Conservation (phyloP, 2,329 filamentous ascomycete species). For the Neonectria hederae region DNA sequence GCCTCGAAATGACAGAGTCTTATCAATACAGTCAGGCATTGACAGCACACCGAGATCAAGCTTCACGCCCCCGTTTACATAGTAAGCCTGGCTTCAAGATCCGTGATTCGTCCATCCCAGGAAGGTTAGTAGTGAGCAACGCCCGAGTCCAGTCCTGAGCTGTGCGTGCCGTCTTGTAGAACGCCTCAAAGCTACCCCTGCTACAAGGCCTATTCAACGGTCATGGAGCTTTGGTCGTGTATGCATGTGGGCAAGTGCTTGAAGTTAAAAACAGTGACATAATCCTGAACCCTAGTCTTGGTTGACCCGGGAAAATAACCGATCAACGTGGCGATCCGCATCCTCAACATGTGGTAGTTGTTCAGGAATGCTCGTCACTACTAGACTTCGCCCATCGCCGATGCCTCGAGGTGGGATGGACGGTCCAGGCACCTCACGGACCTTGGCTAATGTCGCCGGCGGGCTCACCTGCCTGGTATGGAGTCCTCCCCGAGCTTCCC, state of each 20-base stretch:
- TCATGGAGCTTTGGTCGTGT: not conserved
- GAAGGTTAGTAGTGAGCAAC: constrained; percentile 13
- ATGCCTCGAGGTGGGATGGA: not conserved
- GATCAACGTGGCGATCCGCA: constrained; percentile 6
- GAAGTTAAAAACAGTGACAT: not conserved
- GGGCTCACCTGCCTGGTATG: constrained; percentile 15
- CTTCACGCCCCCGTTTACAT: not conserved
- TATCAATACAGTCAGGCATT: not conserved
- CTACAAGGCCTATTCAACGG: not conserved
- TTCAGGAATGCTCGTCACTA: constrained; percentile 9
- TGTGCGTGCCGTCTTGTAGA: constrained; percentile 6
- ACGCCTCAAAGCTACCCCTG: constrained; percentile 9
- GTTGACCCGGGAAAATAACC: constrained; percentile 10
- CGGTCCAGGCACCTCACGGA: not conserved
- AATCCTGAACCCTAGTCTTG: not conserved
- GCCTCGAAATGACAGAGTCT: not conserved
- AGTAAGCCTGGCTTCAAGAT: constrained; percentile 14
- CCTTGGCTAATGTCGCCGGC: not conserved
- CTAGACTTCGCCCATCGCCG: not conserved
- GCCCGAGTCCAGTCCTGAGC: not conserved
- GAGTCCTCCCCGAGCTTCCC: constrained; percentile 7
- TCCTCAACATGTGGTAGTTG: not conserved
- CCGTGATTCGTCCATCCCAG: constrained; percentile 7
- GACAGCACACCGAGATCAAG: not conserved
- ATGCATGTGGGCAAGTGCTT: not conserved